These are phyloP conservation scores for Yamadazyma songkhlaensis DNA, from an alignment of 1,139 yeast genomes.

Conservation along the genomic window DNA sequence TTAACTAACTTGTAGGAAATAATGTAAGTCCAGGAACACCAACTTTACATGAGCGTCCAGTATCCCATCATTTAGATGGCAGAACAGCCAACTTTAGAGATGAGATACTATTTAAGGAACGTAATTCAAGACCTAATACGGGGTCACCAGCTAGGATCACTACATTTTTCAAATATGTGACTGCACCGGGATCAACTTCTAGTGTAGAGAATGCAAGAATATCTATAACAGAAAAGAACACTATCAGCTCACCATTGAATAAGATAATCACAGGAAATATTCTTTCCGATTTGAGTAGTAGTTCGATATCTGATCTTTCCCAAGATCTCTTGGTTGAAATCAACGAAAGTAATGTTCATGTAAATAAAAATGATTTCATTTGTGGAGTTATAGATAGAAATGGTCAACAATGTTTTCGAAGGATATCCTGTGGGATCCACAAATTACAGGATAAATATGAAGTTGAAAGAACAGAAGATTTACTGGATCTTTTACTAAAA, in stretches of 20 bases:
- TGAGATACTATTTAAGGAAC: conserved; percentile 4
- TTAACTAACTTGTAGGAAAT: too few relatives aligned
- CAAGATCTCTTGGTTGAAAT: neutral
- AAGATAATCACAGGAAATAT: neutral
- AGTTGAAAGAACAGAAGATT: neutral
- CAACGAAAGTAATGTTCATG: neutral
- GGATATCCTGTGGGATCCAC: conserved; percentile 16
- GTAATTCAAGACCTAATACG: conserved; percentile 4
- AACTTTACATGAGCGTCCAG: too few relatives aligned
- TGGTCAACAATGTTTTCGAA: conserved; percentile 13
- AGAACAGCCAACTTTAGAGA: conserved; percentile 3
- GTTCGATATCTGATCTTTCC: conserved; percentile 1
- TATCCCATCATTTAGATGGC: neutral
- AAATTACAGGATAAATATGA: conserved; percentile 9
- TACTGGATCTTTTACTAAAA: neutral
- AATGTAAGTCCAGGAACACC: too few relatives aligned
- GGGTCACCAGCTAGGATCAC: too few relatives aligned
- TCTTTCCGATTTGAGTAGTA: neutral
- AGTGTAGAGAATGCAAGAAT: neutral
- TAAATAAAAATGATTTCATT: conserved; percentile 15
- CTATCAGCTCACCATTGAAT: conserved; percentile 6
- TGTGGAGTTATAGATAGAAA: conserved; percentile 16
- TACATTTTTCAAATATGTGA: too few relatives aligned
- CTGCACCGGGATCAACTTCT: too few relatives aligned
- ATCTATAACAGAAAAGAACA: neutral